These are phyloP conservation scores for Syzygium jambos DNA, from an alignment of 345 rosid species.

Conservation along the genomic window DNA sequence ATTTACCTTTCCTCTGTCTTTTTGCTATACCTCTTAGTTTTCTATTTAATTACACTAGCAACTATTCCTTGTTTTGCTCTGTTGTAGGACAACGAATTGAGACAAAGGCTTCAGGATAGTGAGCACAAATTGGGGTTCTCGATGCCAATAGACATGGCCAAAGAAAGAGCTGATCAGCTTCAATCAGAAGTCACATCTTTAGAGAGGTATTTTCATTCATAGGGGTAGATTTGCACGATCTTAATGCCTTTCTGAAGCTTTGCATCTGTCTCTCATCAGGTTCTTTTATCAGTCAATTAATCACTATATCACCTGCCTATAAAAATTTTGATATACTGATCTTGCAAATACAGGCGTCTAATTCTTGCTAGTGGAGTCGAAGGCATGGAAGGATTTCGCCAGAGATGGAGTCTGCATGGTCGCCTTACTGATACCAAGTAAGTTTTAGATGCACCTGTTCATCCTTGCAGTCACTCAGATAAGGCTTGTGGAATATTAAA, in stretches of 20 bases:
- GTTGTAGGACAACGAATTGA: conserved; percentile 71
- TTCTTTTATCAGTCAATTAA: not conserved
- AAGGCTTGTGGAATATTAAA: not conserved
- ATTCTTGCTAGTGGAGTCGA: conserved; percentile 88
- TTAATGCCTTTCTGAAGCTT: not conserved
- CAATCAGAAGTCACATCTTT: conserved; percentile 72
- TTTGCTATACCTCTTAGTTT: not conserved
- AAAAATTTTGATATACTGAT: not conserved
- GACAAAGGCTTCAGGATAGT: conserved; percentile 80
- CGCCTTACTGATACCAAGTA: conserved; percentile 79
- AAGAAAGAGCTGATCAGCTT: conserved; percentile 68
- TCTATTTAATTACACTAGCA: not conserved
- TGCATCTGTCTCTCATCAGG: not conserved
- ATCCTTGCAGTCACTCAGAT: not conserved
- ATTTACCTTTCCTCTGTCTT: not conserved
- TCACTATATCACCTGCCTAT: not conserved
- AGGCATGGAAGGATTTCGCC: conserved; percentile 87
- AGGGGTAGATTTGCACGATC: not conserved
- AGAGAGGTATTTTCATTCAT: conserved; percentile 52
- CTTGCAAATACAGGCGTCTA: conserved; percentile 40
- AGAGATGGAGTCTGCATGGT: conserved; percentile 96
- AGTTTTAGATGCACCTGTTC: not conserved
- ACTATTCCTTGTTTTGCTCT: not conserved
- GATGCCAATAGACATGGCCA: conserved; percentile 75
- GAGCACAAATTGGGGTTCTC: conserved; percentile 80